Conservation (phyloP, 257 asterid genomes). For the Scutellaria galericulata region DNA sequence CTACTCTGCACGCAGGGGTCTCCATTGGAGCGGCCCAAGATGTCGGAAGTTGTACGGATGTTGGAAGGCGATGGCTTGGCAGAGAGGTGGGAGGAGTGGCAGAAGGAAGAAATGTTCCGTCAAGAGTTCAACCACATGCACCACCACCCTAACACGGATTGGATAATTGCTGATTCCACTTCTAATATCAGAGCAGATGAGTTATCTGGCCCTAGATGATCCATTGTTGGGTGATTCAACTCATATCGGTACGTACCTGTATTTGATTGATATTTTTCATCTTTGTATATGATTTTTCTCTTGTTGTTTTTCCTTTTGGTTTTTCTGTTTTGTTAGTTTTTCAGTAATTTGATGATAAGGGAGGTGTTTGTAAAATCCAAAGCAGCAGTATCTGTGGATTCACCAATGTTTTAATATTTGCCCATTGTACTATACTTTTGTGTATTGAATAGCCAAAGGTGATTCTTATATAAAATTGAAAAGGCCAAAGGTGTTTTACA, state of each 20-base stretch:
- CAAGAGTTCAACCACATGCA: conserved; percentile 57
- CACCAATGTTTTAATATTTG: conserved; percentile 11
- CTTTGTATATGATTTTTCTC: conserved; percentile 37
- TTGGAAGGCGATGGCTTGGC: conserved; percentile 90
- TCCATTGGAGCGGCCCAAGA: conserved; percentile 80
- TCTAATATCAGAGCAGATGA: conserved; percentile 69
- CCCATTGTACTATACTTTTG: conserved; percentile 16
- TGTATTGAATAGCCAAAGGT: conserved; percentile 35
- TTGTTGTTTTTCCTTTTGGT: not conserved
- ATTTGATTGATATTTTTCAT: conserved; percentile 24
- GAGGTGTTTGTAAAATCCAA: conserved; percentile 21
- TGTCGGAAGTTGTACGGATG: conserved; percentile 92
- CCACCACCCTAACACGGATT: conserved; percentile 61
- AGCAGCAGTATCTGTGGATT: conserved; percentile 31
- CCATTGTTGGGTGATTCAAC: too few relatives aligned
- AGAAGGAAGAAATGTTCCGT: conserved; percentile 77
- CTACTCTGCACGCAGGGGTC: conserved; percentile 77
- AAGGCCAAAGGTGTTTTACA: too few relatives aligned
- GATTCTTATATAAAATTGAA: conserved; percentile 18
- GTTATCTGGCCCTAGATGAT: conserved; percentile 81
- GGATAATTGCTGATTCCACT: conserved; percentile 71
- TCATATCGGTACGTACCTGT: not conserved
- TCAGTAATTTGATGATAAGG: conserved; percentile 28
- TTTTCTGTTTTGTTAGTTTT: conserved; percentile 10
- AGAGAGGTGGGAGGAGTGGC: conserved; percentile 98